Evolutionary conservation across 306 rosid species (phyloP).

Genomic region (Glycine soja): DNA sequence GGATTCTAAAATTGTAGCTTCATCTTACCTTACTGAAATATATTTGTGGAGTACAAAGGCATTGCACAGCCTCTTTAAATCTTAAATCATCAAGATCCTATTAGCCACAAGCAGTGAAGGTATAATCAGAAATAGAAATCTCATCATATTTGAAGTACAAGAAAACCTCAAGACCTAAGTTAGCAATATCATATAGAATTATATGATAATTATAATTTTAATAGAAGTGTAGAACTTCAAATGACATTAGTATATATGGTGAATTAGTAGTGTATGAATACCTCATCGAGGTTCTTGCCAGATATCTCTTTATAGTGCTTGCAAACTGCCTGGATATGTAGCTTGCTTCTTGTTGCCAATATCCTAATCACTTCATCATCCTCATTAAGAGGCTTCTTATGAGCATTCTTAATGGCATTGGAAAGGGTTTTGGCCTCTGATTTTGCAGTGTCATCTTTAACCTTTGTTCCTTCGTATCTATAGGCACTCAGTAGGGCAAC

Average conservation of each 20-base stretch:
- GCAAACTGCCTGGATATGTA: conserved; percentile 63
- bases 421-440: conserved; percentile 70
- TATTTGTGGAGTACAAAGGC: conserved; percentile 71
- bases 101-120: conserved; percentile 11
- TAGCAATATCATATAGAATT: not conserved
- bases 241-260: not conserved
- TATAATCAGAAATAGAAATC: conserved; percentile 17
- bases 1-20: not conserved
- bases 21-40: conserved; percentile 72
- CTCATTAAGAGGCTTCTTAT: conserved; percentile 56
- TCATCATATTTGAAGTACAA: not conserved
- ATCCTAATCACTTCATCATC: conserved; percentile 79
- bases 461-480: conserved; percentile 87
- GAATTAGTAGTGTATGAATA: conserved; percentile 31
- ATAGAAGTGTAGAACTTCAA: not conserved
- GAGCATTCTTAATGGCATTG: conserved; percentile 60
- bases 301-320: conserved; percentile 73
- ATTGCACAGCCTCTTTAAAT: conserved; percentile 73
- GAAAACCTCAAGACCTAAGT: not conserved
- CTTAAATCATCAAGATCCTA: conserved; percentile 72
- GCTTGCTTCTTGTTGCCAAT: conserved; percentile 85
- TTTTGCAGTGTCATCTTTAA: conserved; percentile 67
- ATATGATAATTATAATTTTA: not conserved
- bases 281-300: conserved; percentile 77
- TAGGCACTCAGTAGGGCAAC: conserved; percentile 88